Base-by-base conservation (phyloP, 1,284 basidiomycete species). In the Acaromyces ingoldii region DNA sequence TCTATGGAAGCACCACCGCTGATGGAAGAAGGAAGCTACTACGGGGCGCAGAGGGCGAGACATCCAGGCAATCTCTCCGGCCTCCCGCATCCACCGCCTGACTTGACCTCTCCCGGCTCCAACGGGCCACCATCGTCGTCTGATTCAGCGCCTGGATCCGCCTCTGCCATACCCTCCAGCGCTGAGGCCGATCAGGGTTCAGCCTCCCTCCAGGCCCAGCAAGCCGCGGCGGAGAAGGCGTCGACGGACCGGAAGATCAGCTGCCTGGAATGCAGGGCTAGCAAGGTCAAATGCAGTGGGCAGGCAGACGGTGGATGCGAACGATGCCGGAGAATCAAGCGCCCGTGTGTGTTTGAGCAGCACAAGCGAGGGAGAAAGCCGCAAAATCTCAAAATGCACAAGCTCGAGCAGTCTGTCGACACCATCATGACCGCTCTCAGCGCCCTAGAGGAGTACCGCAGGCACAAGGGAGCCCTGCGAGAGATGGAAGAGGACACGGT, bases 201-300 rank as follows among this genome's bases (percentile, higher is more conserved):
- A n/a, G n/a, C n/a, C n/a, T n/a, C n/a, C n/a, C n/a, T n/a, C n/a
- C n/a, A n/a, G n/a, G n/a, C n/a, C n/a, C n/a, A n/a, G n/a, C n/a
- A n/a, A 34, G 33, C 33, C 13, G 19, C 39, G 15, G 39, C 15
- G 4, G 3, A 21, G 13, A 42, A 24, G 24, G 13, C 9, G 3
- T 15, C n/a, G 13, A 13, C n/a, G 25, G 45, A 48, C 17, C 45
- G 45, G 11, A 48, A 48, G 19, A 24, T 48, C 6, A 37, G 31
- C 31, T 48, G 45, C 22, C 22, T 48, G 45, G 45, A 48, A 33
- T 48, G 45, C 25, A 15, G 45, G 7, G 22, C 13, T 15, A 48
- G 45, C 28, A 48, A 48, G 37, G 45, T 48, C 15, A 48, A 48
- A 22, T 48, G 45, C 24, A 48, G 26, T 13, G 45, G 45, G 17